These are phyloP conservation scores for Lippia alba DNA, from an alignment of 305 asterid genomes.

Conservation along the genomic window DNA sequence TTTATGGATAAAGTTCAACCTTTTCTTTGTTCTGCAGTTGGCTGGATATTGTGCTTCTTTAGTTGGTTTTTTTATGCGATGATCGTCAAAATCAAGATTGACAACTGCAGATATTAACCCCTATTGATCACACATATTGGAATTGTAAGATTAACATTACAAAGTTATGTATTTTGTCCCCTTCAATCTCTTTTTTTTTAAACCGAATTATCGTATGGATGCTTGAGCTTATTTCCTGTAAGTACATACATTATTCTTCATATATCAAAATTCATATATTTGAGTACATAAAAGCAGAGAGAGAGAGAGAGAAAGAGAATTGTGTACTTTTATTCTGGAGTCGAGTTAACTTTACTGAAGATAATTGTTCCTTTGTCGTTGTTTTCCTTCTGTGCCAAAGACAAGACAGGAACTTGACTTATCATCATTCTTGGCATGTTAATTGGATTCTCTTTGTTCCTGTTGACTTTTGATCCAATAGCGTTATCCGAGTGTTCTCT, in stretches of 20 bases:
- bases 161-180: neutral
- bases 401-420: neutral
- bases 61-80: conserved; percentile 54
- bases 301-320: neutral
- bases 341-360: conserved; percentile 2
- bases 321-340: neutral
- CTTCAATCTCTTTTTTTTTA: conserved; percentile 1
- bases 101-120: conserved; percentile 28
- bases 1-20: conserved; percentile 12
- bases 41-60: conserved; percentile 72
- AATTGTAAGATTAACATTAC: conserved; percentile 5
- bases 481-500: conserved; percentile 1
- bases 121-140: neutral
- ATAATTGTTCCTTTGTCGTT: neutral
- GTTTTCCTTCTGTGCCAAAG: neutral
- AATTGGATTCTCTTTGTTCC: conserved; percentile 13
- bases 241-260: neutral
- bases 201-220: neutral
- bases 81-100: conserved; percentile 21
- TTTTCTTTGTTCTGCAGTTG: conserved; percentile 50
- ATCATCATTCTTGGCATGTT: neutral
- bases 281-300: no score
- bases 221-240: neutral
- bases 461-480: neutral
- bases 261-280: no score